A percentile compares a stretch with the other conserved stretches of the same genome.
Evolutionary conservation across 2,329 filamentous ascomycete genomes (phyloP).

Genomic region (Neonectria hederae): DNA sequence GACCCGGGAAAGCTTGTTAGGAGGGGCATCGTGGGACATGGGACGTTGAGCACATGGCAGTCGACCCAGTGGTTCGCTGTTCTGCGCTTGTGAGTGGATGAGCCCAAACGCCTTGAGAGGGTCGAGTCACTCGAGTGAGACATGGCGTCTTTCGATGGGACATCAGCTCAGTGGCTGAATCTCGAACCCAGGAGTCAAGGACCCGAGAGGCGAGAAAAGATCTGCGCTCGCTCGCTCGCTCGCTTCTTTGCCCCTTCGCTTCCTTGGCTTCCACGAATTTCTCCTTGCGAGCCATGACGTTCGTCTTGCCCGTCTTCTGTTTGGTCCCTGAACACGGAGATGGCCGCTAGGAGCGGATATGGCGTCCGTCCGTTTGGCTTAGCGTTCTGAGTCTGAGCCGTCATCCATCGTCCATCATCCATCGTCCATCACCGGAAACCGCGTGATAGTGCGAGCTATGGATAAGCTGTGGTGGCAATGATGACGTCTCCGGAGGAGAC

Average conservation of each 20-base stretch:
- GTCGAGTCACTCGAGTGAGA: slow-evolving; percentile 26
- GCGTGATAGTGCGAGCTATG: neutral
- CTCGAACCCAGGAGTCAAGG: slow-evolving; percentile 29
- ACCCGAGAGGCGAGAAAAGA: neutral
- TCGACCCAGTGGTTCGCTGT: slow-evolving; percentile 19
- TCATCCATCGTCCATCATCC: neutral
- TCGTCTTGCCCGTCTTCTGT: slow-evolving; percentile 5
- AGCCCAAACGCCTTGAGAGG: neutral
- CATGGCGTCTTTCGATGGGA: slow-evolving; percentile 30
- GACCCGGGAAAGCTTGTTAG: slow-evolving; percentile 12
- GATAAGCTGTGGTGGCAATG: neutral
- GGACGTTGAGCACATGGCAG: slow-evolving; percentile 20
- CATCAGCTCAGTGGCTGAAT: slow-evolving; percentile 42
- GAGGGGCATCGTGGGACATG: slow-evolving; percentile 8
- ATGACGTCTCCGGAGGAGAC: slow-evolving; percentile 9
- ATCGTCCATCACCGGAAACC: neutral
- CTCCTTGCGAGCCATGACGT: slow-evolving; percentile 21
- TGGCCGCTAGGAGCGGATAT: neutral
- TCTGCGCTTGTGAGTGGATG: slow-evolving; percentile 4
- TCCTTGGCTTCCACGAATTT: neutral
- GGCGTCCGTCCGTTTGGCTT: neutral
- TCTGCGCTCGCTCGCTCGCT: neutral
- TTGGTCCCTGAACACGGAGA: neutral
- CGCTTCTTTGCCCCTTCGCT: too few species aligned
- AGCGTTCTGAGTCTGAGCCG: neutral